Percentiles rank a stretch among this genome's conserved stretches.
These are phyloP conservation scores for Ascochyta fabae DNA, from an alignment of 2,329 filamentous ascomycete genomes.

Conservation along the genomic window DNA sequence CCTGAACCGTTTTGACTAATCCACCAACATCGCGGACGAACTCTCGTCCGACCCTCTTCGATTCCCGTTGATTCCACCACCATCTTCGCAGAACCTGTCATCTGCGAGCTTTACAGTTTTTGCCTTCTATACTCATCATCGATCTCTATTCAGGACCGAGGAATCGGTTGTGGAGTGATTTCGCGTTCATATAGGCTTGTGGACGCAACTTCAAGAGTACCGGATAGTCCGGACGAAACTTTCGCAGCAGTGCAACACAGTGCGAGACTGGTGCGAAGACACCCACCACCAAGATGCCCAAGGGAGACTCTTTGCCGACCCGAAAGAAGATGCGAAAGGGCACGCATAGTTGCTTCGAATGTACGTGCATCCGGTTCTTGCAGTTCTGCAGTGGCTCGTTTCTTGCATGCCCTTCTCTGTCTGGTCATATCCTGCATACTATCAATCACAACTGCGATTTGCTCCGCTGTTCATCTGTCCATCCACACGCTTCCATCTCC, in stretches of 20 bases:
- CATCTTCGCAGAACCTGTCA: slow-evolving; percentile 7
- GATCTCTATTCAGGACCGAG: not conserved
- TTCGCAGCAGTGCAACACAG: slow-evolving; percentile 14
- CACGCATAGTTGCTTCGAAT: slow-evolving; percentile 54
- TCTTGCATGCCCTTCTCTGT: not conserved
- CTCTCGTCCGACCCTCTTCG: slow-evolving; percentile 12
- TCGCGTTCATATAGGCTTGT: slow-evolving; percentile 8
- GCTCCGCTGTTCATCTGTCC: not conserved
- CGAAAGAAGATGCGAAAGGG: slow-evolving; percentile 54
- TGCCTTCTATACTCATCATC: not conserved
- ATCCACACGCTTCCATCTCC: not conserved
- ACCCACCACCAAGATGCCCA: slow-evolving; percentile 40
- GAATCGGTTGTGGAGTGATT: not conserved
- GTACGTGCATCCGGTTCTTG: slow-evolving; percentile 39
- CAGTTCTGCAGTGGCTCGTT: slow-evolving; percentile 4
- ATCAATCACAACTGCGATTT: slow-evolving; percentile 8
- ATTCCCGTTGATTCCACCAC: slow-evolving; percentile 13
- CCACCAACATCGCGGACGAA: slow-evolving; percentile 8
- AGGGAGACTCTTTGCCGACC: slow-evolving; percentile 42
- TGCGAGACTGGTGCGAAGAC: slow-evolving; percentile 10
- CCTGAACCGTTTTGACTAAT: slow-evolving; percentile 10
- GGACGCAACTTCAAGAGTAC: not conserved
- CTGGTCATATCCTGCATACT: slow-evolving; percentile 4
- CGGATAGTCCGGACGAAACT: slow-evolving; percentile 29
- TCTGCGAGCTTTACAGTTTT: not conserved